Percentiles rank a stretch among this genome's conserved stretches.
phyloP scores from a whole-genome alignment of 2,329 filamentous ascomycete species.

The Colletotrichum sp. region DNA sequence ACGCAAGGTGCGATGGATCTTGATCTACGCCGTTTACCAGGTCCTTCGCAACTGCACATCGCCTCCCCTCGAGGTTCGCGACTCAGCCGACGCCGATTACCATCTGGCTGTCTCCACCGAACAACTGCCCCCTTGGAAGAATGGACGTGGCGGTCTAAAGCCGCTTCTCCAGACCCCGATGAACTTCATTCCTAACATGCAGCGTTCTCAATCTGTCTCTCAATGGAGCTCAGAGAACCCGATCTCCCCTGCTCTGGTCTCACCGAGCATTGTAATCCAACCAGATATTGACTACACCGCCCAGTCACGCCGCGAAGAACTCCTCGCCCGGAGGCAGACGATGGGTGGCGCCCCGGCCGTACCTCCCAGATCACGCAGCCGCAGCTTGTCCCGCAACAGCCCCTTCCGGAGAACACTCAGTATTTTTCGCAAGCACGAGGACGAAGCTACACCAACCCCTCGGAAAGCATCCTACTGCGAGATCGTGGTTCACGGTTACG shows the following conservation, averaged over 20 bases:
- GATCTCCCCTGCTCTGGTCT: background rate
- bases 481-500: slow-evolving; percentile 59
- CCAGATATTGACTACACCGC: slow-evolving; percentile 63
- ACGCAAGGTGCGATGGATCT: slow-evolving; percentile 79
- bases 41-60: slow-evolving; percentile 70
- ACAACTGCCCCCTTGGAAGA: slow-evolving; percentile 52
- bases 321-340: slow-evolving; percentile 10
- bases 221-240: slow-evolving; percentile 1
- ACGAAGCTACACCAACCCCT: background rate
- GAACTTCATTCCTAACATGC: slow-evolving; percentile 23
- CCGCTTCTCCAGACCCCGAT: slow-evolving; percentile 33
- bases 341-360: slow-evolving; percentile 13
- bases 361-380: slow-evolving; percentile 28
- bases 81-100: slow-evolving; percentile 63
- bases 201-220: slow-evolving; percentile 20
- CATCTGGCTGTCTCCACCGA: slow-evolving; percentile 50
- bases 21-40: slow-evolving; percentile 77
- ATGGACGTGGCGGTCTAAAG: slow-evolving; percentile 28
- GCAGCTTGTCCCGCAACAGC: slow-evolving; percentile 27
- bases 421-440: slow-evolving; percentile 29
- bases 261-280: slow-evolving; percentile 45
- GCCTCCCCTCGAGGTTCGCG: slow-evolving; percentile 65
- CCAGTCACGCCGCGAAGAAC: slow-evolving; percentile 38
- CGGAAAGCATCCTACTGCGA: slow-evolving; percentile 47
- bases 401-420: slow-evolving; percentile 38